Evolutionary conservation across 352 stramenopile species (phyloP).

Genomic region (Phytophthora syringae): DNA sequence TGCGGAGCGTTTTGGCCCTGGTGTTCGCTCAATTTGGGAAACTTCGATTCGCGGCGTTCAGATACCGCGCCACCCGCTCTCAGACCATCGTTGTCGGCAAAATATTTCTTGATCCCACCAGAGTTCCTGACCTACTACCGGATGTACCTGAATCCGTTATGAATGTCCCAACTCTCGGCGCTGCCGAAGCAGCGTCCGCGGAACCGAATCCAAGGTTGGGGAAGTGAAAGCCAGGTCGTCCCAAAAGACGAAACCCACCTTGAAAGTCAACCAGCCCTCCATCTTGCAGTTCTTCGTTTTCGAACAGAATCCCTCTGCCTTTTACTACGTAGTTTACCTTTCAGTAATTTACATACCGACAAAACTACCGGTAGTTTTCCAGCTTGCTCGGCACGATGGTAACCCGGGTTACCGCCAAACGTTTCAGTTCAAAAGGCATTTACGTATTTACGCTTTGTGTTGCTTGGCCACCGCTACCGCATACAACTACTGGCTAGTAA

Average conservation of each 20-base stretch:
- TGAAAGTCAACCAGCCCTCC: constrained; percentile 14
- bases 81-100: background rate
- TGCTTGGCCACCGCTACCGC: too few relatives aligned
- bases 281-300: constrained; percentile 10
- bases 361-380: background rate
- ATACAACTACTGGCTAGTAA: background rate
- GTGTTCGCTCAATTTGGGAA: constrained; percentile 12
- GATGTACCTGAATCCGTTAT: background rate
- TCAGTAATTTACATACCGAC: background rate
- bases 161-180: background rate
- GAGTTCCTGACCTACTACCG: constrained; percentile 1
- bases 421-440: background rate
- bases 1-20: background rate
- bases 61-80: constrained; percentile 3
- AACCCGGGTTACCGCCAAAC: background rate
- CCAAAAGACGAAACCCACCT: background rate
- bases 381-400: background rate
- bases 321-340: too few relatives aligned
- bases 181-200: background rate
- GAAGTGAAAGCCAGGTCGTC: constrained; percentile 4
- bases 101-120: constrained; percentile 1
- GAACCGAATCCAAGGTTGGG: background rate
- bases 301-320: background rate
- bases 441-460: too few relatives aligned
- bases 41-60: background rate